These are phyloP conservation scores for Boletellus emodensis DNA, from an alignment of 768 basidiomycete species.

Conservation along the genomic window DNA sequence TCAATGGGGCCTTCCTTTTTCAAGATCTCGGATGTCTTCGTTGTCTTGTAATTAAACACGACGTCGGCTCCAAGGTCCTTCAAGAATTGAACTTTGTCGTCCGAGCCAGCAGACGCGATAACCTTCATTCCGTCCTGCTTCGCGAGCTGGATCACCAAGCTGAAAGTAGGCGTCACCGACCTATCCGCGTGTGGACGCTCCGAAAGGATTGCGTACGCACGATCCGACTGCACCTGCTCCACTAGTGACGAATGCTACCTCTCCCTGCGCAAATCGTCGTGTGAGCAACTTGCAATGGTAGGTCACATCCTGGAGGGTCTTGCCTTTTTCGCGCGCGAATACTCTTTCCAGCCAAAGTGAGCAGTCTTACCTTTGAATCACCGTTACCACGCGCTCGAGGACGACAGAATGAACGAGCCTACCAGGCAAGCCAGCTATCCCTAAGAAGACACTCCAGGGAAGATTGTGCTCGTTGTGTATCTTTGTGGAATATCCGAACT, in stretches of 20 bases:
- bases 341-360: constrained; percentile 6
- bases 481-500: background rate
- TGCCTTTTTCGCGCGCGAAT: constrained; percentile 17
- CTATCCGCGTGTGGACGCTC: background rate
- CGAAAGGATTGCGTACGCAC: constrained; percentile 31
- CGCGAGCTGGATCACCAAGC: constrained; percentile 49
- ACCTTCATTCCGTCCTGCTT: constrained; percentile 57
- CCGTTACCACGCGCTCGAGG: background rate
- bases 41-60: constrained; percentile 72
- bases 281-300: background rate
- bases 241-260: constrained; percentile 46
- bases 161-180: constrained; percentile 9
- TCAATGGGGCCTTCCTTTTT: constrained; percentile 54
- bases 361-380: constrained; percentile 15
- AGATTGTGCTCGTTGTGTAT: constrained; percentile 26
- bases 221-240: constrained; percentile 55
- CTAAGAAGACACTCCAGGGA: constrained; percentile 27
- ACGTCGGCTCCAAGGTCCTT: constrained; percentile 62
- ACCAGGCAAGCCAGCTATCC: constrained; percentile 28
- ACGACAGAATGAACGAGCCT: background rate
- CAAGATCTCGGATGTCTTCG: constrained; percentile 47
- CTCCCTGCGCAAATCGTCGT: constrained; percentile 33
- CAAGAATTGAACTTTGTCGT: constrained; percentile 68
- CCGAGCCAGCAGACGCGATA: constrained; percentile 66
- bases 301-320: constrained; percentile 1